Percentiles rank a stretch among this genome's conserved stretches.
These are phyloP conservation scores for Entomortierella beljakovae DNA, from an alignment of 192 early-diverging fungal species.

Conservation along the genomic window DNA sequence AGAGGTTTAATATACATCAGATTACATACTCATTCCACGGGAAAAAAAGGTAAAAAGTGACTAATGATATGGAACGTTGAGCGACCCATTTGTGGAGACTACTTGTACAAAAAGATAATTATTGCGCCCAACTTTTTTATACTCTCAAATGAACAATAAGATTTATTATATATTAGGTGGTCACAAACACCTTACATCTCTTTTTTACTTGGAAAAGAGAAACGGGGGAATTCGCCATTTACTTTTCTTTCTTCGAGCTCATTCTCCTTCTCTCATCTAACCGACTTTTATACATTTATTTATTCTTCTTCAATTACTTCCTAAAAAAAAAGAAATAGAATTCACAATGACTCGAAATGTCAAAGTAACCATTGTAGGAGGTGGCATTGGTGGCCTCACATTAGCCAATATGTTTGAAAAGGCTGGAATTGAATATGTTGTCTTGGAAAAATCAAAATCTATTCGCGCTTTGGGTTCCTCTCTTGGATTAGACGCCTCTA, in stretches of 20 bases:
- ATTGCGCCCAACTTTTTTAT: too few relatives aligned
- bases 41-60: too few relatives aligned
- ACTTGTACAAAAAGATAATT: too few relatives aligned
- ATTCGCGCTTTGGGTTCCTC: constrained; percentile 39
- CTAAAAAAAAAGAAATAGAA: neutral
- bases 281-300: neutral
- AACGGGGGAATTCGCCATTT: too few relatives aligned
- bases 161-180: too few relatives aligned
- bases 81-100: too few relatives aligned
- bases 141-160: too few relatives aligned
- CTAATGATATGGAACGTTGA: too few relatives aligned
- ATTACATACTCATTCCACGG: too few relatives aligned
- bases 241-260: neutral
- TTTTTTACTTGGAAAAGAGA: too few relatives aligned
- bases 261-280: neutral
- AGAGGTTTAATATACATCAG: too few relatives aligned
- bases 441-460: constrained; percentile 30
- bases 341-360: constrained; percentile 29
- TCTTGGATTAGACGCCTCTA: constrained; percentile 39
- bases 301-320: neutral
- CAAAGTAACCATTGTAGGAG: constrained; percentile 39
- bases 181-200: too few relatives aligned
- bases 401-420: constrained; percentile 49
- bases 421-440: constrained; percentile 52
- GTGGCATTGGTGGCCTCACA: constrained; percentile 31